Evolutionary conservation across 1,139 yeast species (phyloP).

Genomic region (Blastobotrys arbuscula): DNA sequence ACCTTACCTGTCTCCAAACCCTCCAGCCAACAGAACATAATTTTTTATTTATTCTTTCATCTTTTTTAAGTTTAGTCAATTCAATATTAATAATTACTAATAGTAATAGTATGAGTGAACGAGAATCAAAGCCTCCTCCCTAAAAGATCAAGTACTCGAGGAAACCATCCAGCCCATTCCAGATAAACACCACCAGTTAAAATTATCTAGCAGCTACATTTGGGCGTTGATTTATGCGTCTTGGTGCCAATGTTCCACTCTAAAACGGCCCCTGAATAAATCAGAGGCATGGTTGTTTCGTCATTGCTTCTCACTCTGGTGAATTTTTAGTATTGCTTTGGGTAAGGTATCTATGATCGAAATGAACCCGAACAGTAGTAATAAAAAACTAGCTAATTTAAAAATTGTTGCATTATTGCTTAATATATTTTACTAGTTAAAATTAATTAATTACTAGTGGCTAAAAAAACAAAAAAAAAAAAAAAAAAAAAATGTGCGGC

Average conservation of each 20-base stretch:
- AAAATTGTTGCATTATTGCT: no score
- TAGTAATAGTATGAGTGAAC: slow-evolving; percentile 9
- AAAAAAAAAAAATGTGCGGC: no score
- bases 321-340: neutral
- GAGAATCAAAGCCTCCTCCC: slow-evolving; percentile 11
- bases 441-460: neutral
- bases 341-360: neutral
- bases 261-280: slow-evolving; percentile 2
- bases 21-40: no score
- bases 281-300: slow-evolving; percentile 3
- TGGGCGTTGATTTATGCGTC: slow-evolving; percentile 14
- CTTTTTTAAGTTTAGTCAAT: no score
- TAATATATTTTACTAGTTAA: no score
- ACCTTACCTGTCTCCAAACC: no score
- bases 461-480: neutral
- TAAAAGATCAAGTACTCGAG: slow-evolving; percentile 12
- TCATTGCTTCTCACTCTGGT: neutral
- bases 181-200: slow-evolving; percentile 2
- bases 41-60: no score
- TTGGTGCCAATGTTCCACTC: slow-evolving; percentile 3
- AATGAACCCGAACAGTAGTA: no score
- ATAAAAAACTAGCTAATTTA: no score
- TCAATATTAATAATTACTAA: no score
- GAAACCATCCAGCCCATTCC: slow-evolving; percentile 1
- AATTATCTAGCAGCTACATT: slow-evolving; percentile 6